Base-by-base conservation (phyloP, 208 protist genomes). In the Wallacemonas sp. region DNA sequence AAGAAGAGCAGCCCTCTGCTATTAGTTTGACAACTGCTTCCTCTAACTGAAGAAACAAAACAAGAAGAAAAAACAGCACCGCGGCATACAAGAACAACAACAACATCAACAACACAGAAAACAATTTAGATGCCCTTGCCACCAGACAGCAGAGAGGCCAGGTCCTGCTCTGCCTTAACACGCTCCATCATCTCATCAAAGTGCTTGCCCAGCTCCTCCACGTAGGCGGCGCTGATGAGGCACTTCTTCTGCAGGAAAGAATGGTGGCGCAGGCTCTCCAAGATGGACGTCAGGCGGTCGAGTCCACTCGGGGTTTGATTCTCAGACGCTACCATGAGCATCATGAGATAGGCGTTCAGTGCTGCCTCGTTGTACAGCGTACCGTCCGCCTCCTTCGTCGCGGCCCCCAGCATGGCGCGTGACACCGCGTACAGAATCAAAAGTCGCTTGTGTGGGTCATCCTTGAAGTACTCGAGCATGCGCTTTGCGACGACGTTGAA, bases 401-500 rank as follows among this genome's bases (percentile, higher is more conserved):
- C 64, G 17, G 77, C 78, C 19, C 76, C 78, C 2, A 95, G 79
- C 61, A 95, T 41, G 14, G 87, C 85, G 38, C 81, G 85, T 26
- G 90, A 92, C 23, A 63, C 75, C 30, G 90, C 85, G 76, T 93
- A 96, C 36, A 89, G 49, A 60, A 92, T 76, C 27, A 84, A 63
- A 41, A 96, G 78, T 21, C 86, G 86, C 70, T 93, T 93, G 74
- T 93, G 80, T 16, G 83, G 85, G 68, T 96, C 90, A 54, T 89
- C 83, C 38, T 76, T 70, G 71, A 82, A 93, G 71, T 80, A 83
- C 39, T 80, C 76, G 23, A 76, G 65, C 78, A 93, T 80, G 33
- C 90, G 90, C 76, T 93, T 96, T 21, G 90, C 83, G 29, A 90
- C 65, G 24, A 92, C 79, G 72, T 81, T 84, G 61, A 96, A 92